Evolutionary conservation across 768 basidiomycete genomes (phyloP).

Genomic region (Kwoniella dendrophila): DNA sequence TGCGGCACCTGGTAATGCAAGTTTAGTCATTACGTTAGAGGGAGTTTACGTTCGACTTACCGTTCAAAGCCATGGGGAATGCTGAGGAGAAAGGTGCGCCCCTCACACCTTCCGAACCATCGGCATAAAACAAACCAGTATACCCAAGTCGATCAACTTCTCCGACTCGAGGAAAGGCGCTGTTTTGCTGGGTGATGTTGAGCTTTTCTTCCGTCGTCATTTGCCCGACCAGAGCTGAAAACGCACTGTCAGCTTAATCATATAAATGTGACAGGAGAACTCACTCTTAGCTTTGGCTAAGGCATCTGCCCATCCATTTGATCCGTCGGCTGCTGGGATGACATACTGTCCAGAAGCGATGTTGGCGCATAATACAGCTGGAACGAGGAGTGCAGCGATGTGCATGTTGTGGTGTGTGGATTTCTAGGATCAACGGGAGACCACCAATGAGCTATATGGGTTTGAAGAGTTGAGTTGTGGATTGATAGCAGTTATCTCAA

Average conservation of each 20-base stretch:
- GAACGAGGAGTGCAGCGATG: neutral
- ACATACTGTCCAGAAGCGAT: slow-evolving; percentile 10
- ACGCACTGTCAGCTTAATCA: neutral
- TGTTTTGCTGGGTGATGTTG: slow-evolving; percentile 11
- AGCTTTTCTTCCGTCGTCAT: slow-evolving; percentile 30
- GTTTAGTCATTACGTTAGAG: slow-evolving; percentile 8
- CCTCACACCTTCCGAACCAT: slow-evolving; percentile 8
- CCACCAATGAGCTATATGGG: too few relatives aligned
- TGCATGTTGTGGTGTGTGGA: too few relatives aligned
- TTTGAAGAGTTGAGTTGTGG: too few relatives aligned
- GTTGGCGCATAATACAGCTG: neutral
- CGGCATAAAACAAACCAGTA: slow-evolving; percentile 22
- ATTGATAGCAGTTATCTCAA: too few relatives aligned
- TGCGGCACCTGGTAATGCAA: slow-evolving; percentile 22
- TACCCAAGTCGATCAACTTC: slow-evolving; percentile 26
- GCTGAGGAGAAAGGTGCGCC: slow-evolving; percentile 12
- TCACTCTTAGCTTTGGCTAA: slow-evolving; percentile 16
- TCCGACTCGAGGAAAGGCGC: slow-evolving; percentile 11
- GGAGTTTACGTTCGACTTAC: slow-evolving; percentile 5
- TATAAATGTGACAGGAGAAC: neutral
- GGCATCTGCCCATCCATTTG: slow-evolving; percentile 8
- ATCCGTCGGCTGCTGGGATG: slow-evolving; percentile 11
- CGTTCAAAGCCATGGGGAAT: slow-evolving; percentile 12
- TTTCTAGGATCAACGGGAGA: neutral
- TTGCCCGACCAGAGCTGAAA: slow-evolving; percentile 15